These are phyloP conservation scores for Theileria sp. DNA, from an alignment of 169 alveolate species.

Conservation along the genomic window DNA sequence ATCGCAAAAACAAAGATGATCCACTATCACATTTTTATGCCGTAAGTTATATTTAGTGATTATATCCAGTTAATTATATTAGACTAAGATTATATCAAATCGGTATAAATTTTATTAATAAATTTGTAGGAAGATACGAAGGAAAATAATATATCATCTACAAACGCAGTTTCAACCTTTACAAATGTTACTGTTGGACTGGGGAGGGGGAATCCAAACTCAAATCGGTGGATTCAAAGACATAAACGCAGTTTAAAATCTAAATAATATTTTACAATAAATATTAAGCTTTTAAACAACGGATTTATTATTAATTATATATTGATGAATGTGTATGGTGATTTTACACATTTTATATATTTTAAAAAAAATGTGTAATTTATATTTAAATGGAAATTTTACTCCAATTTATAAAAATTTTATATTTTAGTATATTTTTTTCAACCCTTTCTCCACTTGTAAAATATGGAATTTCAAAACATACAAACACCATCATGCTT, in stretches of 20 bases:
- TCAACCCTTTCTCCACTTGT: background rate
- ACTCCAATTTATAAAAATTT: background rate
- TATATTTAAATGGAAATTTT: background rate
- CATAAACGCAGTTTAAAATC: conserved; percentile 52
- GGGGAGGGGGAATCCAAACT: conserved; percentile 68
- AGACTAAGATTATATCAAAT: background rate
- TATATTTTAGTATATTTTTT: background rate
- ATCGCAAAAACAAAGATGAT: conserved; percentile 45
- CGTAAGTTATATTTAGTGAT: conserved; percentile 24
- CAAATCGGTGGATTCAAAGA: conserved; percentile 64
- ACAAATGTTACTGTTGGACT: conserved; percentile 49
- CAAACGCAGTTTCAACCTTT: conserved; percentile 3
- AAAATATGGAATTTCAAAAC: conserved; percentile 3
- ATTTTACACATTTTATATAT: background rate
- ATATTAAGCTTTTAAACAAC: background rate
- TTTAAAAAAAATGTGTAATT: background rate
- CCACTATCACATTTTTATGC: conserved; percentile 47
- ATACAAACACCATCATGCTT: conserved; percentile 28
- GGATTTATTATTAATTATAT: background rate
- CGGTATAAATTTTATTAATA: background rate
- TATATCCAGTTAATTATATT: background rate
- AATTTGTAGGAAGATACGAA: conserved; percentile 20
- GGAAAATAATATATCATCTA: conserved; percentile 16
- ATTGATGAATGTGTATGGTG: conserved; percentile 3
- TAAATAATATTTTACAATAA: background rate